Conservation (phyloP, 208 protist genomes). For the Eutreptiella sp. region DNA sequence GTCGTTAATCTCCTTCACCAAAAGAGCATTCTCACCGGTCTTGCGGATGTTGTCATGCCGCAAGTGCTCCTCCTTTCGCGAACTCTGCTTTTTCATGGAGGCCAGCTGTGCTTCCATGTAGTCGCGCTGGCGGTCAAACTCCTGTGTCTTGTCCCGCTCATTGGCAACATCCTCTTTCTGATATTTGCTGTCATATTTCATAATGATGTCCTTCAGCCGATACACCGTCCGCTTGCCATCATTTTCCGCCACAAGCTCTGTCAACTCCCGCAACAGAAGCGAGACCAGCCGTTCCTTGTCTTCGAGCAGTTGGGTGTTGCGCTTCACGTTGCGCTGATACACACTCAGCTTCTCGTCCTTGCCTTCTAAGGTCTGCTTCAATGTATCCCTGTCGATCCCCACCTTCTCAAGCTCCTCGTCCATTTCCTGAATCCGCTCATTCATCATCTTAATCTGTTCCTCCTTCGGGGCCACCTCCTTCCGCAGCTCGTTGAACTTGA, state of each 20-base stretch:
- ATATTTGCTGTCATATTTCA: conserved; percentile 11
- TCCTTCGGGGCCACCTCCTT: conserved; percentile 42
- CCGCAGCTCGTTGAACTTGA: conserved; percentile 37
- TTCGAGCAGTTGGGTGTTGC: conserved; percentile 15
- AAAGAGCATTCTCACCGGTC: conserved; percentile 34
- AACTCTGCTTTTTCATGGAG: background rate
- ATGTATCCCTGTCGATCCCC: conserved; percentile 25
- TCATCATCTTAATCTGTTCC: conserved; percentile 27
- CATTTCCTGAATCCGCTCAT: conserved; percentile 33
- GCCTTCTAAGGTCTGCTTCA: conserved; percentile 16
- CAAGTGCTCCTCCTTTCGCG: conserved; percentile 10
- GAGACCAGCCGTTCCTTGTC: conserved; percentile 29
- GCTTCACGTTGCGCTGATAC: conserved; percentile 12
- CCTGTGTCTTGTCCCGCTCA: conserved; percentile 15
- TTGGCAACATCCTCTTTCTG: conserved; percentile 12
- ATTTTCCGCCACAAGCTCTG: conserved; percentile 10
- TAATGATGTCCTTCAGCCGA: conserved; percentile 28
- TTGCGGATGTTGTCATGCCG: conserved; percentile 26
- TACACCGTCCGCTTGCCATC: conserved; percentile 10
- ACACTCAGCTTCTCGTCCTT: conserved; percentile 29
- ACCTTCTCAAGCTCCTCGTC: conserved; percentile 26
- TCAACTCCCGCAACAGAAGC: conserved; percentile 23
- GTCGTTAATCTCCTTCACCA: conserved; percentile 41
- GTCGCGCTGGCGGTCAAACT: conserved; percentile 32
- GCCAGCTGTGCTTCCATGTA: conserved; percentile 28